These are phyloP conservation scores for Sarcodon aspratus DNA, from an alignment of 768 basidiomycete species.

Conservation along the genomic window DNA sequence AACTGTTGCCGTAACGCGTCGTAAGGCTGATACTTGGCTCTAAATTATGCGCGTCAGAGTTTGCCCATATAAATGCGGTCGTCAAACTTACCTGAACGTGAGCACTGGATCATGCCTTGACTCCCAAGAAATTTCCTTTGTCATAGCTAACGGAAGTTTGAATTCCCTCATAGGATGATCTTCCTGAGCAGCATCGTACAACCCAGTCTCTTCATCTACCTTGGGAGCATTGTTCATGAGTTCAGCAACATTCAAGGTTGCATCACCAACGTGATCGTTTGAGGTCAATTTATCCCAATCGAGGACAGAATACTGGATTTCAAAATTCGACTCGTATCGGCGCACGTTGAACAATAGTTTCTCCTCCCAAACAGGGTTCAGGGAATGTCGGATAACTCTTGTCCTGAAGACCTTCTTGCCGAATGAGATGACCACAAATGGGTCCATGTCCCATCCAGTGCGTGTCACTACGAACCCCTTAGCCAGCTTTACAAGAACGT, in stretches of 20 bases:
- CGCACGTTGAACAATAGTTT: constrained; percentile 93
- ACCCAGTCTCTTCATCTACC: constrained; percentile 39
- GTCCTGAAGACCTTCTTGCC: constrained; percentile 97
- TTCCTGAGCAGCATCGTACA: constrained; percentile 26
- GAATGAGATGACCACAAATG: constrained; percentile 92
- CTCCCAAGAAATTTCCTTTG: constrained; percentile 62
- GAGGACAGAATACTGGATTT: constrained; percentile 71
- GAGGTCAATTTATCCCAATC: constrained; percentile 94
- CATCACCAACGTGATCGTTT: constrained; percentile 86
- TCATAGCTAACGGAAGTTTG: constrained; percentile 47
- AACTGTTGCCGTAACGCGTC: constrained; percentile 82
- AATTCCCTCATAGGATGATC: constrained; percentile 50
- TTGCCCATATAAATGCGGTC: background rate
- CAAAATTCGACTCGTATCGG: constrained; percentile 70
- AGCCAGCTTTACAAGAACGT: background rate
- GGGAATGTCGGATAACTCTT: constrained; percentile 72
- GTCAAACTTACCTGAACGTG: constrained; percentile 41
- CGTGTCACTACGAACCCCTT: constrained; percentile 50
- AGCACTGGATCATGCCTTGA: constrained; percentile 60
- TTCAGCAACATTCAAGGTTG: constrained; percentile 55
- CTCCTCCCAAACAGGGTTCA: constrained; percentile 90
- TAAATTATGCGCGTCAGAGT: constrained; percentile 15
- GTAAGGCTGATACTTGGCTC: constrained; percentile 94
- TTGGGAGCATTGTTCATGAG: constrained; percentile 39
- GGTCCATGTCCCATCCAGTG: constrained; percentile 93